Evolutionary conservation across 192 early-diverging fungal species (phyloP), one percentile per base, ranked within the genome.

Genomic region (Coemansia sp.): DNA sequence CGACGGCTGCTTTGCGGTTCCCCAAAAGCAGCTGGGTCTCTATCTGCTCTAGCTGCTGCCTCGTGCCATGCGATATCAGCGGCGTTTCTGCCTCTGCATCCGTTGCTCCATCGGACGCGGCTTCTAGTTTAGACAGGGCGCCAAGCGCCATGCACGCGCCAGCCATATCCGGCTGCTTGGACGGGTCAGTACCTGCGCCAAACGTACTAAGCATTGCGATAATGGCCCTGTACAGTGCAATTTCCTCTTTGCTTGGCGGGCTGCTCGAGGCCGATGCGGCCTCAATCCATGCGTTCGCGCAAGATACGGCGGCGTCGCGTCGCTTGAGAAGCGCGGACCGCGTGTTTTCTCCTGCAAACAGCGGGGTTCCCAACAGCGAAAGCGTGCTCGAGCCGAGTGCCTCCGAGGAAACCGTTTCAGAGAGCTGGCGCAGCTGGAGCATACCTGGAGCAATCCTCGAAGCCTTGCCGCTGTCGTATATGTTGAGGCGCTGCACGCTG

Each of bases 291-390:
- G 68, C 54, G 24, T 50, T 62, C 23, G 64, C 71, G 18, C 68
- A 63, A 1, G 63, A 61, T 16, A 79, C 71, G 1, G 71, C 76
- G 9, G 58, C 51, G 20, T 81, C 78, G 23, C 72, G 72, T 1
- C 67, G 65, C 46, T 83, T 72, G 16, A 88, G 62, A 13, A 97
- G 79, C 3, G 81, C 66, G 0, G 82, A 59, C 59, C 88, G 83
- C 18, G 95, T 83, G 7, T 78, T 82, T 39, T 88, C 88, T 7
- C 87, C 86, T 50, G 84, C 68, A 18, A 91, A 59, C 4, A 91
- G 61, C 49, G 89, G 89, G 19, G 74, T 67, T 18, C 61, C 53
- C 14, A 67, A 54, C 18, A 71, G 46, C 10, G 64, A 49, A 19
- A 47, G 27, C 3, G 50, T 51, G 36, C 50, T 27, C n/a, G 46